Base-by-base conservation (phyloP, 805 yeast genomes). In the Millerozyma miso region DNA sequence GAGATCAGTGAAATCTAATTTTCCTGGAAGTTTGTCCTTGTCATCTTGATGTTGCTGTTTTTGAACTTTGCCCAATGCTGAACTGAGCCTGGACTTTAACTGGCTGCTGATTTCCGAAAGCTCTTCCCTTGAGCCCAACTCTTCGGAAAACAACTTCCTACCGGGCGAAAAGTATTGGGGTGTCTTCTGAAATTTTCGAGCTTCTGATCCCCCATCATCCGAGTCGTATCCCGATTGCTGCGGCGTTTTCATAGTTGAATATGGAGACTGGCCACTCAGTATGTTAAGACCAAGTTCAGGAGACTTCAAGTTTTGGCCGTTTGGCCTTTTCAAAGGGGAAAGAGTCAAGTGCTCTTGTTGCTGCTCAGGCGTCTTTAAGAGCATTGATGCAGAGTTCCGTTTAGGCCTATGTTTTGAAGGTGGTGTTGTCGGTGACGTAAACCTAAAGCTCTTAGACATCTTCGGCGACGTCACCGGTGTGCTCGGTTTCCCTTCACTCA, bases 111-210 rank as follows among this genome's bases (percentile, higher is more conserved):
- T 70, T 42, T 65, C 72, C 7, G 59, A 53, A 38, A 70, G 53
- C 26, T 66, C 73, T 33, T 64, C 71, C 31, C 53, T 57, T 34
- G 46, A 53, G 19, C 53, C 53, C 15, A 44, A 43, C 8, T 49
- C 45, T 15, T 62, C 69, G 23, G 53, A 54, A 40, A 67, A 69
- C 17, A 69, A 55, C 39, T 62, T 61, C 40, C 58, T 62, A 4
- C 71, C 74, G 1, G 71, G 64, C 26, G 68, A 61, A 47, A 69
- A 67, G 46, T 52, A 70, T 50, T 62, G 69, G 4, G 74, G 72
- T 14, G 73, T 66, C 39, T 63, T 63, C 47, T 61, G 62, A 26
- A 65, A 49, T 45, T 67, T 67, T 15, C 51, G 51, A 1, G 57
- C 53, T 2, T 40, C 52, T 6, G 39, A 46, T 15, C 38, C 48